A percentile compares a stretch with the other conserved stretches of the same genome.
Conservation (phyloP, 1,284 basidiomycete species). For the Pisolithus thermaeus region DNA sequence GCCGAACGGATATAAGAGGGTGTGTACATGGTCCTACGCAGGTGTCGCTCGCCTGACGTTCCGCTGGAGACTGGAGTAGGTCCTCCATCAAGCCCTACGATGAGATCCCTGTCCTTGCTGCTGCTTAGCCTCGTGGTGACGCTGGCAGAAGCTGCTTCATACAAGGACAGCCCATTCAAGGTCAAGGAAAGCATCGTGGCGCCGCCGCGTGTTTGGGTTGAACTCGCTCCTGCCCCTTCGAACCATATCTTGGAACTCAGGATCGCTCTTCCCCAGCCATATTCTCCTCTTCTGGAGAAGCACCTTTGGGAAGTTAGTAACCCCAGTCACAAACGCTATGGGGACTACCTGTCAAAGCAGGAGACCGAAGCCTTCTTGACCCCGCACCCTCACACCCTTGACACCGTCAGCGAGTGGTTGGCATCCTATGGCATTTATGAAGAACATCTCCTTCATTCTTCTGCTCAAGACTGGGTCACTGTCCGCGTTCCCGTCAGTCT, state of each 20-base stretch:
- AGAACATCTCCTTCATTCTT: constrained; percentile 40
- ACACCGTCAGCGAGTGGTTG: constrained; percentile 60
- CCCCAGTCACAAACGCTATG: constrained; percentile 58
- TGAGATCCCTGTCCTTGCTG: constrained; percentile 7
- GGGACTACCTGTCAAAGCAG: constrained; percentile 58
- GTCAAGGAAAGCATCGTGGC: constrained; percentile 37
- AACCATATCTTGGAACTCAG: constrained; percentile 50
- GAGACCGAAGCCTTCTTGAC: constrained; percentile 56
- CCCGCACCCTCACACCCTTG: constrained; percentile 49
- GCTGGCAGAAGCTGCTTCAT: constrained; percentile 4
- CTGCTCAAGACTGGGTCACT: constrained; percentile 65
- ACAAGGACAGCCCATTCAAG: constrained; percentile 6
- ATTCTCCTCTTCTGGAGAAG: constrained; percentile 52
- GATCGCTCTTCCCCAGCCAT: constrained; percentile 62
- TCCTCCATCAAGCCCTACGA: neutral
- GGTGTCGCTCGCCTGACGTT: too few species aligned
- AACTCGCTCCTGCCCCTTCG: constrained; percentile 37
- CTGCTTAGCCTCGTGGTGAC: constrained; percentile 3
- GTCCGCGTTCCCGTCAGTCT: constrained; percentile 52
- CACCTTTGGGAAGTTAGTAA: constrained; percentile 66
- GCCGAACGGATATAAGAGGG: too few species aligned
- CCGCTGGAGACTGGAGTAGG: too few species aligned
- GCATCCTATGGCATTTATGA: constrained; percentile 47
- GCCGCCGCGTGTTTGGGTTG: constrained; percentile 49
- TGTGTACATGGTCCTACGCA: too few species aligned